Conservation (phyloP, 805 yeast species). For the Pichia exigua region DNA sequence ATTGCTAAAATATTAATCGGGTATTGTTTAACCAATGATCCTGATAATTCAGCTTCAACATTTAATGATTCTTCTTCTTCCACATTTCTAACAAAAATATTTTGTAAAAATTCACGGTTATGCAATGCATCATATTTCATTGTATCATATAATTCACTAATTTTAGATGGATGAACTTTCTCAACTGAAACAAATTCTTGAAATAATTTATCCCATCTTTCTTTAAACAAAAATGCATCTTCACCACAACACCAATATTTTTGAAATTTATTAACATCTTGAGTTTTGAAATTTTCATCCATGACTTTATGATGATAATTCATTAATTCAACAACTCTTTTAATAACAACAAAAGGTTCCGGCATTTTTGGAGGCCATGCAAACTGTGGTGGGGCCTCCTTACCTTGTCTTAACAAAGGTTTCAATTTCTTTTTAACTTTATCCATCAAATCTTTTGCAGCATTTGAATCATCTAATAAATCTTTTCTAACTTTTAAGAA, state of each 20-base stretch:
- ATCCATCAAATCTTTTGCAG: constrained; percentile 97
- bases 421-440: constrained; percentile 94
- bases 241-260: constrained; percentile 94
- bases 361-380: constrained; percentile 99
- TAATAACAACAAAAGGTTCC: constrained; percentile 89
- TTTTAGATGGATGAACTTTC: constrained; percentile 95
- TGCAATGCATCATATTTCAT: constrained; percentile 98
- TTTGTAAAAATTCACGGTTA: constrained; percentile 80
- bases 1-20: constrained; percentile 69
- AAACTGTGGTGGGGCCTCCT: constrained; percentile 94
- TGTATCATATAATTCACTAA: constrained; percentile 93
- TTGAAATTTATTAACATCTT: constrained; percentile 63
- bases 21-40: constrained; percentile 57
- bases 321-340: constrained; percentile 92
- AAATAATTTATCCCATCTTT: constrained; percentile 95
- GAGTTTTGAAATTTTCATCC: constrained; percentile 67
- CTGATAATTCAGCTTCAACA: constrained; percentile 34
- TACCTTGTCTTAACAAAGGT: constrained; percentile 89
- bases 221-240: constrained; percentile 82
- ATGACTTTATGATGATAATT: constrained; percentile 78
- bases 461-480: constrained; percentile 90
- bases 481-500: constrained; percentile 81
- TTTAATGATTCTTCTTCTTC: constrained; percentile 16
- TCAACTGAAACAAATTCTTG: constrained; percentile 88
- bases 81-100: constrained; percentile 64